Evolutionary conservation across 2,329 filamentous ascomycete genomes (phyloP).

Genomic region (Fusarium sp.): DNA sequence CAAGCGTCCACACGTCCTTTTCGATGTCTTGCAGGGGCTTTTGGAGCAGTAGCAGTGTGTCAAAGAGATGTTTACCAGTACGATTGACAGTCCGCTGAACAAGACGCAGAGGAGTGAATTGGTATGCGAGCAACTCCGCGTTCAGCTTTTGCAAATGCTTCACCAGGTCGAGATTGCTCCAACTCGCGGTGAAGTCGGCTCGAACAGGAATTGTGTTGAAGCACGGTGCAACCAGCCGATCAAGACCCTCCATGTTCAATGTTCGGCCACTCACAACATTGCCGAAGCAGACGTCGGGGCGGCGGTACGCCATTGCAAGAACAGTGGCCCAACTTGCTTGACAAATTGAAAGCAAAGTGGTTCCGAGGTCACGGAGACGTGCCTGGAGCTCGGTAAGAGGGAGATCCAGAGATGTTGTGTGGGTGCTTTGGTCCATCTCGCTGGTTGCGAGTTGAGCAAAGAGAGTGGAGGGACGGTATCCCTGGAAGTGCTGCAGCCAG

Average conservation of each 20-base stretch:
- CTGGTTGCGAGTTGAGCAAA: slow-evolving; percentile 39
- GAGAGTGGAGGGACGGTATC: slow-evolving; percentile 55
- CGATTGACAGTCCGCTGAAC: slow-evolving; percentile 68
- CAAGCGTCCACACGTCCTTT: slow-evolving; percentile 65
- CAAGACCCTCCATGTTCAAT: slow-evolving; percentile 72
- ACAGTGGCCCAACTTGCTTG: slow-evolving; percentile 80
- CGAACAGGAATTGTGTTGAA: slow-evolving; percentile 90
- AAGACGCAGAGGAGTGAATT: slow-evolving; percentile 79
- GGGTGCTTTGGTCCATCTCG: slow-evolving; percentile 45
- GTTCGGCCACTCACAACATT: slow-evolving; percentile 86
- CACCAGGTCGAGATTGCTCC: slow-evolving; percentile 68
- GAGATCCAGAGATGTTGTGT: slow-evolving; percentile 47
- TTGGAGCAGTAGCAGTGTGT: slow-evolving; percentile 85
- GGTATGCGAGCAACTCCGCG: slow-evolving; percentile 71
- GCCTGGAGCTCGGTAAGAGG: slow-evolving; percentile 60
- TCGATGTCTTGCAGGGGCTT: slow-evolving; percentile 70
- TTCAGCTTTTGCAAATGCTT: slow-evolving; percentile 72
- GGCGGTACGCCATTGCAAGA: slow-evolving; percentile 66
- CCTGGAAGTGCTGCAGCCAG: slow-evolving; percentile 71
- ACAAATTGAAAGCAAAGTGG: slow-evolving; percentile 74
- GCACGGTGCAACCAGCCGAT: slow-evolving; percentile 85
- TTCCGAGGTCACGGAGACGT: slow-evolving; percentile 63
- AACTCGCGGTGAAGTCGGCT: slow-evolving; percentile 60
- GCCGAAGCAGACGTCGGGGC: slow-evolving; percentile 83
- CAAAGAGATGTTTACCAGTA: slow-evolving; percentile 72